Conservation (phyloP, 331 rosid genomes). For the Rosa hybrid region DNA sequence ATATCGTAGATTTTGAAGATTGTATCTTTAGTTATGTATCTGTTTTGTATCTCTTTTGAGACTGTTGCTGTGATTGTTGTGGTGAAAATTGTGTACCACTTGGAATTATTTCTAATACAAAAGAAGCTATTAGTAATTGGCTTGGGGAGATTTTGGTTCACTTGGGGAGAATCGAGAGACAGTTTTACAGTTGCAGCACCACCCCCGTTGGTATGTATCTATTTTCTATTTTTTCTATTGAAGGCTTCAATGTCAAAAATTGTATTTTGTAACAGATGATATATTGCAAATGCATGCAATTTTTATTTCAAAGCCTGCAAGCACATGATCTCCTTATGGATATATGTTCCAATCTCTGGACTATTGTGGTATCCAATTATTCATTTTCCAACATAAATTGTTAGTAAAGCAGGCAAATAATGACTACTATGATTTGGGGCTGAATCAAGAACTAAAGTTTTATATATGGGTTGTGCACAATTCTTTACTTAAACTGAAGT, state of each 20-base stretch:
- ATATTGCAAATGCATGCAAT: neutral
- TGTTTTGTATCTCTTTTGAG: too few species aligned
- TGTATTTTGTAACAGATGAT: neutral
- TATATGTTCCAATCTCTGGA: neutral
- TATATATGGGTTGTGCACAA: neutral
- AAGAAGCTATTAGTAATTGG: too few species aligned
- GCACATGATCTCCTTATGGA: neutral
- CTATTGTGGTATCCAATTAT: neutral
- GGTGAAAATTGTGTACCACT: too few species aligned
- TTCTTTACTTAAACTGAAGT: neutral
- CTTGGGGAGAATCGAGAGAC: conserved; percentile 88
- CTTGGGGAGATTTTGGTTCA: too few species aligned
- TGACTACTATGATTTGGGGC: neutral
- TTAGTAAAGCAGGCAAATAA: neutral
- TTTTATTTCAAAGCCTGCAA: conserved; percentile 3
- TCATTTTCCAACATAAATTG: neutral
- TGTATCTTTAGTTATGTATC: too few species aligned
- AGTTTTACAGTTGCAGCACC: conserved; percentile 79
- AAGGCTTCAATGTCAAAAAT: neutral
- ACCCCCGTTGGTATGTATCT: conserved; percentile 57
- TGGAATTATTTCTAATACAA: too few species aligned
- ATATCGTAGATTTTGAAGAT: too few species aligned
- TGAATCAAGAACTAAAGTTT: conserved; percentile 6
- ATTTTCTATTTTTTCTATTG: conserved; percentile 7
- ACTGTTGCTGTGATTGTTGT: too few species aligned